Base-by-base conservation (phyloP, 192 early-diverging fungal genomes). In the Coemansia sp. region DNA sequence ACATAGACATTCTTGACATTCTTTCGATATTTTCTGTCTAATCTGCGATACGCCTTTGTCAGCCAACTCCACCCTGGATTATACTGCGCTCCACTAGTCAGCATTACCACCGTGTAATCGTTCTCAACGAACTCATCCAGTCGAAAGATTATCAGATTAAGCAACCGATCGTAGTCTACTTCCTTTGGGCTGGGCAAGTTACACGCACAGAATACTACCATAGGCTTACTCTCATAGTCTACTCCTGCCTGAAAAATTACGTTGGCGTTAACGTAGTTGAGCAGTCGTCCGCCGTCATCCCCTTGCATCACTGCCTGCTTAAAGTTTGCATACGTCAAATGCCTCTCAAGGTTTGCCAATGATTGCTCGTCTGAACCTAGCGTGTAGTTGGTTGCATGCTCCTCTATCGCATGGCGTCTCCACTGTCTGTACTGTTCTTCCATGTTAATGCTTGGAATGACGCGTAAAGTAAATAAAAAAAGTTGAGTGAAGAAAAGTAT, bases 1-100 rank as follows among this genome's bases (percentile, higher is more conserved):
- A 98, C 86, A 73, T 92, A 92, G 0, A 98, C 73, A 34, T 83
- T 85, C 78, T 96, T 96, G 26, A 98, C 76, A 76, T 98, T 95
- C 76, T 98, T 98, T 30, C 93, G 88, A 80, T 91, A 89, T 90
- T 88, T 91, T 71, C 93, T 67, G 44, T 86, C 85, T 23, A 97
- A 62, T 12, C 85, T 81, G 4, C 88, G 72, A 60, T 97, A 95
- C 22, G 93, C 92, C 71, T 85, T 87, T 53, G 88, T 79, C 44
- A 95, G 72, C 93, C 93, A 97, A 2, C 75, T 50, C 92, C 93
- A 94, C 1, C 84, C 81, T 22, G 93, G 93, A 27, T 83, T 84
- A 68, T 92, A 83, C 49, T 82, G 49, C 3, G 87, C 87, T 23
- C 90, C 91, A 34, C 86, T 86, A 6, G 91, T 82, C 48, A 97